Base-by-base conservation (phyloP, 2,329 filamentous ascomycete species). In the Fusarium domesticum region DNA sequence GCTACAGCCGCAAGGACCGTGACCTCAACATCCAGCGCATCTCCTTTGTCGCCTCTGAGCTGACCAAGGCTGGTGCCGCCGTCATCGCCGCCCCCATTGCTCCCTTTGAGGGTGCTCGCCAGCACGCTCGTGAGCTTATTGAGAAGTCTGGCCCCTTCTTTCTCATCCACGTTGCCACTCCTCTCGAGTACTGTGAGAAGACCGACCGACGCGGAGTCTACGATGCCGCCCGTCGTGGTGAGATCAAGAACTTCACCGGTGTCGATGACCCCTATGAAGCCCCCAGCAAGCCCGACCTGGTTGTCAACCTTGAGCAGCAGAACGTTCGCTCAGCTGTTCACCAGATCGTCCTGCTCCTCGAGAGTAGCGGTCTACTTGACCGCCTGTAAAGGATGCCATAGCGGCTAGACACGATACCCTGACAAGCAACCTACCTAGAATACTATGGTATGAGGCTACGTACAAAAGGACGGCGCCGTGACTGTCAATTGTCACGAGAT, bases 241-340 rank as follows among this genome's bases (percentile, higher is more conserved):
- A 96, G 75, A 95, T 98, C 71, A 93, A 91, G 82, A 91, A 91
- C 54, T 98, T 98, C 80, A 98, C 93, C 6, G 93, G 93, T 62
- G 90, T 98, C 45, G 92, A 97, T 66, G 92, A 97, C 74, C 91
- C 93, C 37, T 98, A 98, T 66, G 93, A 98, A 83, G 65, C 70
- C 17, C 93, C 93, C 8, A 62, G 71, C 56, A 90, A 92, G 72
- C 81, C 91, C 23, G 84, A 97, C 66, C 76, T 98, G 54, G 81
- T 83, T 5, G 92, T 97, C 31, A 87, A 97, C 69, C 68, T 85
- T 43, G 84, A 87, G 72, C 93, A 86, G 79, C 89, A 88, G 70
- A 87, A 83, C 56, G 91, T 97, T 37, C 81, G 93, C 63, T 93
- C 87, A 48, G 92, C 92, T 51, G 93, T 98, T 41, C 93, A 98